Evolutionary conservation across 768 basidiomycete genomes (phyloP), one percentile per base, ranked within the genome.

Genomic region (Boletus huronensis): DNA sequence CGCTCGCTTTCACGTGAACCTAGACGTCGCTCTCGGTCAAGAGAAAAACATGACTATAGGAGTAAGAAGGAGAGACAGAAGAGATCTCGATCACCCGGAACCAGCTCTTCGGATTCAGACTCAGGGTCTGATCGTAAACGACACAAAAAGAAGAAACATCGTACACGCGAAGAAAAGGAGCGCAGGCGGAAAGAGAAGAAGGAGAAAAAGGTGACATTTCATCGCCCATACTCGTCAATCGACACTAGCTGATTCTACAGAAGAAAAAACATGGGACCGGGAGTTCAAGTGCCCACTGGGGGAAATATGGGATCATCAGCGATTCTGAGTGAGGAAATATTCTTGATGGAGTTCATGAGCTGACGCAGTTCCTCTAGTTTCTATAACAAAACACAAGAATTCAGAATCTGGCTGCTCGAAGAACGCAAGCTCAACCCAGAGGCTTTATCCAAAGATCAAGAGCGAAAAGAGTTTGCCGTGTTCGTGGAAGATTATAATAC

Each of bases 341-440:
- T 41, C 50, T 10, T 25, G 43, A 28, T 47, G 36, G 16, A 44
- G 46, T 41, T 39, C 49, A n/a, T 29, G 39, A 23, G 40, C 38
- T 72, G 40, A 70, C 50, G 31, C 36, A 48, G 38, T n/a, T 26
- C 39, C 42, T 3, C 55, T 36, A 94, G 93, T 64, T 81, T 93
- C 51, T 90, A 87, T 66, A 85, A 79, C 52, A 95, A 93, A 65
- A 83, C 82, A 29, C 81, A 85, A 55, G 94, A 97, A 72, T 97
- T 96, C 70, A 81, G 90, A 50, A 82, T 89, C 3, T 97, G 94
- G 94, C 83, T 96, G 5, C 84, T 97, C 13, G 94, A 97, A 68
- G 94, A 97, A 66, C 84, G 90, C 43, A 90, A 87, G 67, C 77
- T 93, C 60, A 96, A 96, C 66, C 93, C 93, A 0, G 94, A 96